Base-by-base conservation (phyloP, 2,329 filamentous ascomycete species). In the Stenocarpella maydis region DNA sequence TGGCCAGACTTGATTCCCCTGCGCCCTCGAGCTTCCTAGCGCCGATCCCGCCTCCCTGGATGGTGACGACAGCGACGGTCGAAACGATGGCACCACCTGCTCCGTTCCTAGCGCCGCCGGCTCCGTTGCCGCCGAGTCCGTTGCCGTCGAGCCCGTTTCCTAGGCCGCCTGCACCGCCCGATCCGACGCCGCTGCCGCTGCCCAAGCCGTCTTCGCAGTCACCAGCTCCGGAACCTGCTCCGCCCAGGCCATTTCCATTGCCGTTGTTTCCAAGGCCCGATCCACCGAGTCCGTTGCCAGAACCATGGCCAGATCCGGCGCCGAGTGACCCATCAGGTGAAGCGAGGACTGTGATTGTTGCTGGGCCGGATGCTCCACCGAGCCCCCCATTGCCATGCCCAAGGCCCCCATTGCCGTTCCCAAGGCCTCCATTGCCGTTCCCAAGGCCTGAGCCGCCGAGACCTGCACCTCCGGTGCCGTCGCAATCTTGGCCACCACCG, bases 51-150 rank as follows among this genome's bases (percentile, higher is more conserved):
- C 61, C 69, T 45, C 66, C 69, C 39, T 69, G 61, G 17, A 71
- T 55, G 31, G 63, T 71, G 55, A 71, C 63, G 26, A 69, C 55
- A 64, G 70, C 68, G 43, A 71, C 49, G 34, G 70, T 71, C 43
- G 70, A 71, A 41, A 71, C 34, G 55, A 69, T 50, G 26, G 55
- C 67, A 9, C 69, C 67, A 21, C 67, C 69, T 34, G 58, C 53
- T 28, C 69, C 67, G 8, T 66, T 66, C 34, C 63, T 4, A 47
- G 58, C 65, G 45, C 60, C 65, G 45, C 52, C 53, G 41, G 45
- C 41, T 31, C 50, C 68, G 34, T 37, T 52, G 37, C 65, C 65
- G 24, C 64, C 69, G 14, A 63, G 39, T 6, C 61, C 45, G 12
- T 54, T 50, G 8, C 65, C 69, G 52, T 43, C 19, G 65, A 70